phyloP scores from a whole-genome alignment of 2,329 filamentous ascomycete species.

The Rachicladosporium sp. region DNA sequence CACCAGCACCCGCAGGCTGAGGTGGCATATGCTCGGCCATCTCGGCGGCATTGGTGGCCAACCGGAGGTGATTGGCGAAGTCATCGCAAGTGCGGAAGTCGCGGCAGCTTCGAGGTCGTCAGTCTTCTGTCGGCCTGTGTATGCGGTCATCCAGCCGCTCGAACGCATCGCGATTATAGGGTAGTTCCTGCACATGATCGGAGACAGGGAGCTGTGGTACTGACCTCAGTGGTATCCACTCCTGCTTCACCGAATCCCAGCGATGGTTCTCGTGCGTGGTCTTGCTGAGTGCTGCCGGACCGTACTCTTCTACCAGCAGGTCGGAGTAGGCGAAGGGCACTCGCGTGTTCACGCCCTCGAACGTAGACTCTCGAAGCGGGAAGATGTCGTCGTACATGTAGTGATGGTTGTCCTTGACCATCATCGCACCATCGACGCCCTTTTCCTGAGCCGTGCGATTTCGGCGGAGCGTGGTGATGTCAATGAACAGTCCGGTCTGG shows the following conservation, averaged over 20 bases:
- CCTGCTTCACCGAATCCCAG: conserved; percentile 25
- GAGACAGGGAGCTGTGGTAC: no score
- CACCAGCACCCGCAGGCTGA: no score
- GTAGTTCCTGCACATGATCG: no score
- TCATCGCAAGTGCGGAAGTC: no score
- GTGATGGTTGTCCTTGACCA: conserved; percentile 46
- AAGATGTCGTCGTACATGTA: conserved; percentile 44
- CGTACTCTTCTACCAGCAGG: conserved; percentile 44
- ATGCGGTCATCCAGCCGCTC: no score
- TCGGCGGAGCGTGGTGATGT: conserved; percentile 45
- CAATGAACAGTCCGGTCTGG: conserved; percentile 47
- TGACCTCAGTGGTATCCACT: conserved; percentile 16
- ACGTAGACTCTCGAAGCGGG: conserved; percentile 41
- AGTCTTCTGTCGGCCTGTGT: no score
- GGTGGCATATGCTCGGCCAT: no score
- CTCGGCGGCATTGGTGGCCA: no score
- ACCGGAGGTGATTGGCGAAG: no score
- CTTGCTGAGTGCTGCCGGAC: conserved; percentile 34
- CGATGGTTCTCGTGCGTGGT: conserved; percentile 33
- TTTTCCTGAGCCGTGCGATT: conserved; percentile 28
- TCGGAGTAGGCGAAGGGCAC: conserved; percentile 45
- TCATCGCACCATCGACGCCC: conserved; percentile 33
- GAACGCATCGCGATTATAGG: no score
- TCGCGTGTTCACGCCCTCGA: conserved; percentile 42
- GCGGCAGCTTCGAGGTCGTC: no score